Base-by-base conservation (phyloP, 106 monocot species). In the Agapanthus africanus region DNA sequence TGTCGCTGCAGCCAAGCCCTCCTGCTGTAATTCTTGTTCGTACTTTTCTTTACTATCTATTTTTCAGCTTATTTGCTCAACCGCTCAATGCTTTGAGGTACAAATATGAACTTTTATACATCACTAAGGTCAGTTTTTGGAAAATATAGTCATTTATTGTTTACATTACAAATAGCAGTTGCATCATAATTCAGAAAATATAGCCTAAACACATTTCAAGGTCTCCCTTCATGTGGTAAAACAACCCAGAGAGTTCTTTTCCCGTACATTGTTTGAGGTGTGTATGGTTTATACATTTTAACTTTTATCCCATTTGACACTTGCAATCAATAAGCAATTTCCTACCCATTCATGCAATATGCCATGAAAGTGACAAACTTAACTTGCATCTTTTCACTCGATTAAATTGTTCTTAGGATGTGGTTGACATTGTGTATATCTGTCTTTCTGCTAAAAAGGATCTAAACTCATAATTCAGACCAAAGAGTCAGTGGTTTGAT, bases 1-100 rank as follows among this genome's bases (percentile, higher is more conserved):
- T 75, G 35, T 73, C 72, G 39, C 31, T 79, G 47, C 60, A 74
- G 28, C 70, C 72, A 23, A 60, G 54, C 28, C 80, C 78, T 50
- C 59, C 78, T 39, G 81, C 84, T 26, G 31, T 84, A 21, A 76
- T 88, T 77, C 84, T 88, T 76, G 87, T 88, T 70, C 74, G 88
- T 84, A 76, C 73, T 63, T 65, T 79, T 63, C 70, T 74, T 59
- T 59, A 18, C 63, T 49, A 42, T 23, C 40, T 16, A 46, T 61
- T 57, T 0, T 7, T 0, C n/a, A n/a, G n/a, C n/a, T n/a, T n/a
- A n/a, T n/a, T n/a, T n/a, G n/a, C 11, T 46, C 41, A 7, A 25
- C 6, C 41, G 16, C 37, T 18, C 66, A 16, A 36, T 62, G 23
- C 5, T 64, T 63, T 40, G 5, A 25, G 27, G 25, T 26, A 26